Evolutionary conservation across 2,329 filamentous ascomycete genomes (phyloP), one percentile per base, ranked within the genome.

Genomic region (Teratosphaeria pseudoeucalypti): DNA sequence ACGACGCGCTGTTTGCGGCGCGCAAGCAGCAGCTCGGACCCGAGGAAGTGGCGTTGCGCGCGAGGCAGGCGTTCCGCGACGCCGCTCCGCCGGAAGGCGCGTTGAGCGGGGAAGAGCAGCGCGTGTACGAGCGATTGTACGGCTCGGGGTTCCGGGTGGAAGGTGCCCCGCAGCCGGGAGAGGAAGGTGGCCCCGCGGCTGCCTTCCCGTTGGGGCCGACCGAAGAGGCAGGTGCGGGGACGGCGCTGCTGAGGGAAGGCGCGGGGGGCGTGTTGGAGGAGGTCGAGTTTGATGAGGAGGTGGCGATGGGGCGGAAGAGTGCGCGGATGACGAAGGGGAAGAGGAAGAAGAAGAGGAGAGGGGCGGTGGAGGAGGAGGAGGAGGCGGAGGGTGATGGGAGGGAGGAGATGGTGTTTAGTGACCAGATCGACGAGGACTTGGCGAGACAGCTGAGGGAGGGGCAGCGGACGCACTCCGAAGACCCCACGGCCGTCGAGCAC

Each of bases 51-150:
- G 54, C 57, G 9, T 11, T 47, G 14, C 3, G 34, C 7, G 60
- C 57, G 6, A n/a, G 62, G 19, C 19, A 58, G 47, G 34, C 16
- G 26, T 63, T 57, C 47, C 58, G 62, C 12, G 56, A 60, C 60
- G 55, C 37, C 16, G 43, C 43, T 16, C 29, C 96, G 27, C 92
- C 92, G 0, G 82, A 84, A 34, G 85, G 81, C 37, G 84, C 89
- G 66, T 73, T 96, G 57, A 85, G 79, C 37, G 78, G 81, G 0
- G 82, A 87, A 57, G 91, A 96, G 72, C 85, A 87, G 67, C 77
- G 76, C 55, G 76, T 95, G 0, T 96, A 95, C 73, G 85, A 88
- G 69, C 81, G 90, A 63, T 76, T 95, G 16, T 96, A 94, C 71
- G 92, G 92, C 1, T 79, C 85, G 37, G 90, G 91, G 1, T 71